Evolutionary conservation across 345 rosid genomes (phyloP), one percentile per base, ranked within the genome.

Genomic region (Streptanthus diversifolius): DNA sequence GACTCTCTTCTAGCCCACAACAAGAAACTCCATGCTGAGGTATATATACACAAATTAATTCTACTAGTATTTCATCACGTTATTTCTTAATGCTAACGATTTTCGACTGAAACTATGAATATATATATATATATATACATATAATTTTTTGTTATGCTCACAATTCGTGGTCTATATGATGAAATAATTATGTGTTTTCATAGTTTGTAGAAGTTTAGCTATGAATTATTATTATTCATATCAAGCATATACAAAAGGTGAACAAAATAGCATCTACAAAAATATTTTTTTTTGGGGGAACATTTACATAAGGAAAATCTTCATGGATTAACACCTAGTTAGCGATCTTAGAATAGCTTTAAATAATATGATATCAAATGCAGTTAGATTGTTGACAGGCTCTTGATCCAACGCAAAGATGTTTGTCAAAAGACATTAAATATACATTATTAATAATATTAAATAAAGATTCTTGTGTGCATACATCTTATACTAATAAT

Each of bases 1-100:
- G 93, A 88, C 71, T 78, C 82, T 71, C 91, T 88, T 63, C 85
- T 82, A 61, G 68, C 86, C 39, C 85, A 86, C 33, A 88, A 88
- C 81, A 77, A 88, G 68, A 83, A 86, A 73, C 87, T 88, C 37
- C 83, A 71, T 53, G 75, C 85, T n/a, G 84, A 88, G 93, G 93
- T 88, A 82, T 76, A 44, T 8, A 48, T 14, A 75, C 29, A 52
- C 11, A 36, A 17, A 47, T 19, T 8, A 22, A 37, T 51, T 41
- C 30, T 6, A 19, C 15, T 49, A 33, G 17, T 44, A 39, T 15
- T 63, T 21, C 72, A 59, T 32, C 45, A 9, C 30, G 12, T 18
- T 45, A 8, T 17, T 44, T 54, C 24, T 21, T 8, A 17, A 41
- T 4, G 27, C 62, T 33, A 43, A 29, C 62, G n/a, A 49, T 19